Conservation (phyloP, 208 protist genomes). For the Trypanosoma vivax region DNA sequence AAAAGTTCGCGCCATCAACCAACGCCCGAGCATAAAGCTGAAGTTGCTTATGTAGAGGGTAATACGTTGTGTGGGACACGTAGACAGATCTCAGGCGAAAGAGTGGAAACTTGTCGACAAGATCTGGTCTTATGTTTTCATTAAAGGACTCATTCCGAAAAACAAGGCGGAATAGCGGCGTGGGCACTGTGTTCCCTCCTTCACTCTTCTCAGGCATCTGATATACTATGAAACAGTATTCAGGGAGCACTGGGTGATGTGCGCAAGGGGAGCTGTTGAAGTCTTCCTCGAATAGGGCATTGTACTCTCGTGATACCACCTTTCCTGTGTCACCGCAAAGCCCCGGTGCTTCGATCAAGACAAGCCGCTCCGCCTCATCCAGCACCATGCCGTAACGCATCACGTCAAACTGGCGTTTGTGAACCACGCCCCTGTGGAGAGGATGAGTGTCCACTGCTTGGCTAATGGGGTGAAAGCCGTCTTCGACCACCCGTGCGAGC, state of each 20-base stretch:
- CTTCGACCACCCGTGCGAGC: constrained; percentile 40
- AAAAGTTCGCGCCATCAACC: constrained; percentile 1
- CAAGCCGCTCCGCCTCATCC: constrained; percentile 50
- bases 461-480: constrained; percentile 55
- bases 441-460: constrained; percentile 45
- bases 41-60: constrained; percentile 19
- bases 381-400: constrained; percentile 78
- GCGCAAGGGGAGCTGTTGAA: constrained; percentile 27
- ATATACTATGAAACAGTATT: constrained; percentile 80
- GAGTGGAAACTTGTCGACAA: constrained; percentile 36
- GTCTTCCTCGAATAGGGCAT: constrained; percentile 38
- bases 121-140: constrained; percentile 20
- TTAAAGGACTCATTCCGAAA: constrained; percentile 76
- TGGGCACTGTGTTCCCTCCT: constrained; percentile 6
- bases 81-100: constrained; percentile 74
- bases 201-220: constrained; percentile 26
- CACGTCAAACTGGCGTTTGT: constrained; percentile 75
- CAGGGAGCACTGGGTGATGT: constrained; percentile 54
- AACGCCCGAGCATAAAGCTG: constrained; percentile 11
- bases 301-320: constrained; percentile 50
- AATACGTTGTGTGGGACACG: constrained; percentile 47
- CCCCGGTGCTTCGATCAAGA: constrained; percentile 49
- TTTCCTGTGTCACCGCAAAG: constrained; percentile 40
- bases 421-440: constrained; percentile 43
- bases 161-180: constrained; percentile 66